Conservation (phyloP, 139 green algal genomes). For the Pycnococcus provasolii region DNA sequence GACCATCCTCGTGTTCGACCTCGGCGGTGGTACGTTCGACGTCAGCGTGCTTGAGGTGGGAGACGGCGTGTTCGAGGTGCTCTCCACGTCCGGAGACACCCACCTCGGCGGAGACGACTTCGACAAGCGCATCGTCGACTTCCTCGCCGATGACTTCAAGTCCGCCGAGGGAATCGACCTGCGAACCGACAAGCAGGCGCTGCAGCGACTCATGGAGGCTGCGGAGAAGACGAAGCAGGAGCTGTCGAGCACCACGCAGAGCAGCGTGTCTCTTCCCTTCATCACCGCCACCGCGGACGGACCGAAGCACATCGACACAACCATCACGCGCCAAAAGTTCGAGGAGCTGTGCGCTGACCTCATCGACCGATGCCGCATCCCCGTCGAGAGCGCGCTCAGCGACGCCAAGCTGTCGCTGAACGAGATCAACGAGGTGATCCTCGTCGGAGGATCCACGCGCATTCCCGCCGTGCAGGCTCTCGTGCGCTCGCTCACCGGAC, state of each 20-base stretch:
- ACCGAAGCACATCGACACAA: constrained; percentile 97
- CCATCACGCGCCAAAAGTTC: constrained; percentile 74
- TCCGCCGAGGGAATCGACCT: constrained; percentile 87
- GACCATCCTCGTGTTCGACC: constrained; percentile 98
- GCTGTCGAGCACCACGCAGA: constrained; percentile 68
- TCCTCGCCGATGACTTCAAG: constrained; percentile 86
- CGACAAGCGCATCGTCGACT: constrained; percentile 98
- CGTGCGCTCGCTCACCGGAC: constrained; percentile 77
- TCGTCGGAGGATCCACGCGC: constrained; percentile 87
- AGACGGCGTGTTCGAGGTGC: constrained; percentile 98
- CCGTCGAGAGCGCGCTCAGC: constrained; percentile 80
- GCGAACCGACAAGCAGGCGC: constrained; percentile 80
- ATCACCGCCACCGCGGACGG: constrained; percentile 97
- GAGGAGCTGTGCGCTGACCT: constrained; percentile 77
- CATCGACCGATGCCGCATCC: constrained; percentile 51
- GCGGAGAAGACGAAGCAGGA: constrained; percentile 99
- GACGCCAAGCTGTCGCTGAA: constrained; percentile 83
- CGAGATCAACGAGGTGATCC: constrained; percentile 75
- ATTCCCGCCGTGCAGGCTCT: constrained; percentile 90
- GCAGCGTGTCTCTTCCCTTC: constrained; percentile 93
- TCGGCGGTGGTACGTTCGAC: constrained; percentile 98
- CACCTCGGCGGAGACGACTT: constrained; percentile 99
- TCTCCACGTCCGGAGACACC: constrained; percentile 93
- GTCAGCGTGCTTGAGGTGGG: constrained; percentile 83
- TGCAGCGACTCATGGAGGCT: constrained; percentile 77